Evolutionary conservation across 257 asterid species (phyloP).

Genomic region (Linaria vulgaris): DNA sequence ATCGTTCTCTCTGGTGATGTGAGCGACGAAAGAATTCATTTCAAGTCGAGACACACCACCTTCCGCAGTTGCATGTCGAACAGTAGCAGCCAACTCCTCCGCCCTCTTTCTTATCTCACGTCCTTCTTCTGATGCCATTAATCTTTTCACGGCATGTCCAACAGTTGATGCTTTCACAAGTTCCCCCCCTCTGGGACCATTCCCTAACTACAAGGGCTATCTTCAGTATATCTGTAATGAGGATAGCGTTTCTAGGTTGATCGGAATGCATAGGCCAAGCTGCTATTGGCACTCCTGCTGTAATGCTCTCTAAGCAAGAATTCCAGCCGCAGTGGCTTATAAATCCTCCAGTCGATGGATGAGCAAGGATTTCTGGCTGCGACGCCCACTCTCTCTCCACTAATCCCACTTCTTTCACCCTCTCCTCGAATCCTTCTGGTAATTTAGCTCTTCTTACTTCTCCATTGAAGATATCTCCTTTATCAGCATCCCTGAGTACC

Average conservation of each 20-base stretch:
- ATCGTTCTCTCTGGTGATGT: constrained; percentile 23
- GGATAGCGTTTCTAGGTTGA: constrained; percentile 41
- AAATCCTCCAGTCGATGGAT: constrained; percentile 42
- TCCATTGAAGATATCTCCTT: constrained; percentile 40
- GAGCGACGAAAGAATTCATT: constrained; percentile 30
- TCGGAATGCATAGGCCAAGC: constrained; percentile 67
- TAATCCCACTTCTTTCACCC: constrained; percentile 30
- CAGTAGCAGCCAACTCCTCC: constrained; percentile 28
- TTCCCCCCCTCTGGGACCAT: constrained; percentile 32
- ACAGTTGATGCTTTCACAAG: constrained; percentile 24
- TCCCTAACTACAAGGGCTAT: constrained; percentile 41
- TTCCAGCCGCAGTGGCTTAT: constrained; percentile 67
- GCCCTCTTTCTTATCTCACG: constrained; percentile 36
- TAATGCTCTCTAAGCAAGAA: constrained; percentile 53
- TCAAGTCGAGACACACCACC: constrained; percentile 25
- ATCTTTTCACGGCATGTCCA: constrained; percentile 30
- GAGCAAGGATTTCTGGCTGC: constrained; percentile 48
- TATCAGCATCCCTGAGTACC: constrained; percentile 62
- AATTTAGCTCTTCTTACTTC: constrained; percentile 33
- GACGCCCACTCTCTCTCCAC: constrained; percentile 58
- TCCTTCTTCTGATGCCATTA: constrained; percentile 48
- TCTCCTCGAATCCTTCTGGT: constrained; percentile 46
- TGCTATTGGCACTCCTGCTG: constrained; percentile 46
- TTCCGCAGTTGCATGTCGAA: constrained; percentile 1
- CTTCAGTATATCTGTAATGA: constrained; percentile 34